Percentiles rank a stretch among this genome's conserved stretches.
These are phyloP conservation scores for Phytophthora hibernalis DNA, from an alignment of 352 stramenopile species.

Conservation along the genomic window DNA sequence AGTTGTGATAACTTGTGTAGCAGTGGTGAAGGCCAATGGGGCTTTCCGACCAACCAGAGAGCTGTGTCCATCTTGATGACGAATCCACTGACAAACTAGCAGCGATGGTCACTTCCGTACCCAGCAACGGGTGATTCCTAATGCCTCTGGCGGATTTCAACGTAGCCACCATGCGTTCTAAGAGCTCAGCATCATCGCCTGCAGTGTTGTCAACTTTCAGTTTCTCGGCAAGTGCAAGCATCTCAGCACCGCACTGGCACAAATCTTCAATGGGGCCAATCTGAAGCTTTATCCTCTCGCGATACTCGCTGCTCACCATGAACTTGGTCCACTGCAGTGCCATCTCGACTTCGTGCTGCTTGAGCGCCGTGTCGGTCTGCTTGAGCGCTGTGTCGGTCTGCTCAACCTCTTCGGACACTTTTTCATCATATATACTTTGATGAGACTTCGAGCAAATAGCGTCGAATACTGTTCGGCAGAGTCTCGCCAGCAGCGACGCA, in stretches of 20 bases:
- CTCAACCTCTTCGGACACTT: slow-evolving; percentile 1
- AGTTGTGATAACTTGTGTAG: slow-evolving; percentile 34
- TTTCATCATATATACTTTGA: slow-evolving; percentile 19
- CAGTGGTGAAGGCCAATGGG: slow-evolving; percentile 55
- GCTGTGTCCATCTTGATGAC: slow-evolving; percentile 36
- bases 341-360: slow-evolving; percentile 49
- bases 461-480: slow-evolving; percentile 61
- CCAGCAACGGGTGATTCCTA: slow-evolving; percentile 50
- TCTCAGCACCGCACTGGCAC: slow-evolving; percentile 60
- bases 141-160: slow-evolving; percentile 62
- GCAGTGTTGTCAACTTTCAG: slow-evolving; percentile 26
- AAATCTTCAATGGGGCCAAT: slow-evolving; percentile 67
- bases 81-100: slow-evolving; percentile 20
- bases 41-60: slow-evolving; percentile 50
- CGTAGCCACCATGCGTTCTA: slow-evolving; percentile 47
- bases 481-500: slow-evolving; percentile 54
- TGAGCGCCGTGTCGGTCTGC: background rate
- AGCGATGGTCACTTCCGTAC: slow-evolving; percentile 31
- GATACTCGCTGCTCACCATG: slow-evolving; percentile 71
- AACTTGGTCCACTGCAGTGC: slow-evolving; percentile 68
- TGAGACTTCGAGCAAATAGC: slow-evolving; percentile 16
- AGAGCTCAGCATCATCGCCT: slow-evolving; percentile 9
- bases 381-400: slow-evolving; percentile 1
- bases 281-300: slow-evolving; percentile 66
- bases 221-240: slow-evolving; percentile 52